Percentiles rank a stretch among this genome's conserved stretches.
Evolutionary conservation across 768 basidiomycete genomes (phyloP).

Genomic region (Suillus lakei): DNA sequence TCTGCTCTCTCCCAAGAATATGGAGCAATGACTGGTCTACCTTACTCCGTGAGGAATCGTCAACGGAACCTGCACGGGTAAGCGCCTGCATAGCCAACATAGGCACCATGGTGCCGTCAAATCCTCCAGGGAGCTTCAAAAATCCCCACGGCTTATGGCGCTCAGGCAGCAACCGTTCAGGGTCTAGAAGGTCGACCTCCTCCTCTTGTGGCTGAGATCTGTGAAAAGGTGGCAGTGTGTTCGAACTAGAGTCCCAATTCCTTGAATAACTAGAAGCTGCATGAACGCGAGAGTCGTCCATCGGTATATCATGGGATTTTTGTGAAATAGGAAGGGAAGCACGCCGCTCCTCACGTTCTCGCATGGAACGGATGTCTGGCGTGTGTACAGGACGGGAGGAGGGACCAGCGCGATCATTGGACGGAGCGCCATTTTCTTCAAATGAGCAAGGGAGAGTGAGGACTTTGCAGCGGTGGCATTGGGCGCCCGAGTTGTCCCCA

Average conservation of each 20-base stretch:
- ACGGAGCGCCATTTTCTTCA: slow-evolving; percentile 27
- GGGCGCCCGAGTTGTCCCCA: slow-evolving; percentile 36
- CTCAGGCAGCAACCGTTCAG: slow-evolving; percentile 42
- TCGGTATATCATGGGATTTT: slow-evolving; percentile 20
- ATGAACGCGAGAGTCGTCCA: slow-evolving; percentile 24
- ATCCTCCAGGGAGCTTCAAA: slow-evolving; percentile 40
- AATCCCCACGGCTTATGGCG: slow-evolving; percentile 44
- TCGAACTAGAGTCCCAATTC: slow-evolving; percentile 24
- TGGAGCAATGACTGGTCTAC: slow-evolving; percentile 33
- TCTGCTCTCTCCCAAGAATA: slow-evolving; percentile 40
- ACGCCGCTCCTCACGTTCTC: slow-evolving; percentile 24
- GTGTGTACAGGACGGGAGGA: slow-evolving; percentile 20
- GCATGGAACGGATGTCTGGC: slow-evolving; percentile 20
- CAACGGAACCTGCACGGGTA: slow-evolving; percentile 31
- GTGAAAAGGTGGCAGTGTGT: slow-evolving; percentile 20
- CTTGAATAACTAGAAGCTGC: slow-evolving; percentile 21
- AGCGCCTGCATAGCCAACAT: slow-evolving; percentile 52
- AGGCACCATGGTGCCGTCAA: slow-evolving; percentile 50
- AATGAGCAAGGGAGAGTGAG: slow-evolving; percentile 51
- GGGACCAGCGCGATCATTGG: slow-evolving; percentile 19
- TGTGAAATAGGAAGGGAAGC: slow-evolving; percentile 26
- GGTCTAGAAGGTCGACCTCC: slow-evolving; percentile 36
- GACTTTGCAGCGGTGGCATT: slow-evolving; percentile 57
- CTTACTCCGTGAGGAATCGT: slow-evolving; percentile 27
- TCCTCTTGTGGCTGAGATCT: slow-evolving; percentile 24